A percentile compares a stretch with the other conserved stretches of the same genome.
phyloP scores from a whole-genome alignment of 495 filamentous ascomycete species.

The Penicillium argentinense region DNA sequence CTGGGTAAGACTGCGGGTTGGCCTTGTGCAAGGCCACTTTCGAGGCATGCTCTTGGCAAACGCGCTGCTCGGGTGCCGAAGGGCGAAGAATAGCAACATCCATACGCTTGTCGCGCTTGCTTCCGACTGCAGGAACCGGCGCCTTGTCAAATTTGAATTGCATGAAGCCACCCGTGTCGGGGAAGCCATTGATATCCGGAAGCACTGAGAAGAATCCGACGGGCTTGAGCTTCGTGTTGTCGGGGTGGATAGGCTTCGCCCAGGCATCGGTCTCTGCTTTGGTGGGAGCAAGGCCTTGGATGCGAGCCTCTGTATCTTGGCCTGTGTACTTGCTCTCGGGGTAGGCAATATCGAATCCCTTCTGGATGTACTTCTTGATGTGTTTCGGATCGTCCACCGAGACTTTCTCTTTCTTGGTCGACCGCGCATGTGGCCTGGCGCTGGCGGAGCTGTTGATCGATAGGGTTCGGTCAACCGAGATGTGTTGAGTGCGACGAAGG shows the following conservation, averaged over 20 bases:
- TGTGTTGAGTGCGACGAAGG: conserved; percentile 94
- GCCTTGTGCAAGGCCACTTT: conserved; percentile 60
- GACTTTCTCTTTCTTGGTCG: conserved; percentile 42
- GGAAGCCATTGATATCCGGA: conserved; percentile 83
- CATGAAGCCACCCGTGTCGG: conserved; percentile 83
- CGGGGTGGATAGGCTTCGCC: conserved; percentile 75
- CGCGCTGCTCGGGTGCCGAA: conserved; percentile 46
- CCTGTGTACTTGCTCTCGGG: conserved; percentile 61
- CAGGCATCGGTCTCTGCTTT: conserved; percentile 65
- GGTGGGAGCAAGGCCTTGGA: conserved; percentile 55
- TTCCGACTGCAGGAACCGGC: conserved; percentile 57
- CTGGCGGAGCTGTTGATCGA: conserved; percentile 33
- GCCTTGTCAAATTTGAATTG: conserved; percentile 87
- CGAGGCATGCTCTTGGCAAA: conserved; percentile 46
- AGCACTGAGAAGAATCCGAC: conserved; percentile 79
- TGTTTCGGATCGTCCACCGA: conserved; percentile 75
- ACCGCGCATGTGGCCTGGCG: conserved; percentile 37
- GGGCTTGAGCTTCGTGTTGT: conserved; percentile 72
- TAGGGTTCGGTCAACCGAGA: conserved; percentile 64
- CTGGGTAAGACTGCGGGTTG: conserved; percentile 60
- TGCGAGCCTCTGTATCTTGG: conserved; percentile 46
- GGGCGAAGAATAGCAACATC: conserved; percentile 79
- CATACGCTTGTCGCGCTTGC: conserved; percentile 75
- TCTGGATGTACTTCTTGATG: conserved; percentile 77
- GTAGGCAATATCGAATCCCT: conserved; percentile 82